Conservation (phyloP, 768 basidiomycete species). For the Cubamyces lactineus region DNA sequence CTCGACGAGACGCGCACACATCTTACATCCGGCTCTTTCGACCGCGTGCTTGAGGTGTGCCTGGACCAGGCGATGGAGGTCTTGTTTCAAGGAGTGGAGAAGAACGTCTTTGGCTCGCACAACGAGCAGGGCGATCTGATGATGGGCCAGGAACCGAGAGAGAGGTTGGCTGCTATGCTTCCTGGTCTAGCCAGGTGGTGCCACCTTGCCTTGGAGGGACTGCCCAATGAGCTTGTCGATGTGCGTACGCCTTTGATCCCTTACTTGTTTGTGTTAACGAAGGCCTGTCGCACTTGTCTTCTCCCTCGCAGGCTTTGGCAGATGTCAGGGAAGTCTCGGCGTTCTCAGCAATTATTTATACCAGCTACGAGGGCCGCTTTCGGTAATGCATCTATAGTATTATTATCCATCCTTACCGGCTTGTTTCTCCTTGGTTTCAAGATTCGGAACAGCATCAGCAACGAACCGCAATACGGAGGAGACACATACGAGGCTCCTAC, state of each 20-base stretch:
- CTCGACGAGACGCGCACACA: constrained; percentile 69
- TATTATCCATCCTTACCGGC: neutral
- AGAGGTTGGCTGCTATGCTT: constrained; percentile 77
- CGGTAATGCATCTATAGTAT: constrained; percentile 31
- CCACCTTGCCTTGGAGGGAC: constrained; percentile 61
- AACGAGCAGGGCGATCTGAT: constrained; percentile 27
- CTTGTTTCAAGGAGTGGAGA: constrained; percentile 64
- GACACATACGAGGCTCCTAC: neutral
- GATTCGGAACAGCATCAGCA: no score
- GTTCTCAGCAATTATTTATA: constrained; percentile 74
- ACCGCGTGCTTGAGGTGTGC: constrained; percentile 67
- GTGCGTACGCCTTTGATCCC: constrained; percentile 48
- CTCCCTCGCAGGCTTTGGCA: constrained; percentile 54
- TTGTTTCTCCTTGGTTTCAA: neutral
- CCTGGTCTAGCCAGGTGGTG: constrained; percentile 84
- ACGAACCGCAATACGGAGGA: no score
- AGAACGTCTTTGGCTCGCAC: constrained; percentile 54
- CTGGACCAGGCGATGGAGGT: constrained; percentile 71
- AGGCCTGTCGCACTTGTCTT: constrained; percentile 4
- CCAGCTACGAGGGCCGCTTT: constrained; percentile 63
- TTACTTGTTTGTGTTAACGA: neutral
- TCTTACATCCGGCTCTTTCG: constrained; percentile 70
- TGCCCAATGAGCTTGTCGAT: constrained; percentile 84
- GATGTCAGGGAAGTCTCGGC: constrained; percentile 65
- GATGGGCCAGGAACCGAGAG: constrained; percentile 47